Evolutionary conservation across 768 basidiomycete genomes (phyloP), one percentile per base, ranked within the genome.

Genomic region (Pleurotus citrinopileatus): DNA sequence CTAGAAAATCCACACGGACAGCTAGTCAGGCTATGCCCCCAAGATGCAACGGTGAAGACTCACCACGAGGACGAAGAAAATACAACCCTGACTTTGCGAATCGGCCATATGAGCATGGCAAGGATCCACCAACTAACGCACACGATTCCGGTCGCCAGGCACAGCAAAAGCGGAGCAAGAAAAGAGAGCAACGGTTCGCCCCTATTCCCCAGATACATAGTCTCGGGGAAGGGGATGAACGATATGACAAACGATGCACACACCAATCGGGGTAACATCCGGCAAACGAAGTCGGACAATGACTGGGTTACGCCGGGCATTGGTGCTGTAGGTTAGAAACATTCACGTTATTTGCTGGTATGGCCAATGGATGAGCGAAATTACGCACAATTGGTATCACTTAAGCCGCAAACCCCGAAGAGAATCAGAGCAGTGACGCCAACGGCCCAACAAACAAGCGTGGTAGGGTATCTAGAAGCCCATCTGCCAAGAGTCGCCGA

Each of bases 381-480:
- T 26, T 42, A 65, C 69, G 57, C 45, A 69, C 67, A 62, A 32
- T 57, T 61, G 27, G 57, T 52, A 53, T 75, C 73, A 27, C 61
- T 60, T 37, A 58, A 53, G n/a, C 65, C 65, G 82, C 80, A 84
- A 4, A 76, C 77, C 28, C 75, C 67, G 59, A 80, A 85, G 19
- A 89, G 52, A 0, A 86, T 61, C 13, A 89, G 59, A 3, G 79
- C 73, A 1, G 84, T 80, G n/a, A 91, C 68, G 3, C 89, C 92
- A 2, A 87, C 71, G 2, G 84, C 76, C 88, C 94, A 97, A 23
- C 80, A 79, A 2, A 86, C 72, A 0, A 90, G 61, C 2, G 85
- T 84, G 27, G 82, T 86, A 43, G 87, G 79, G 70, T 92, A 98
- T 20, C 96, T 77, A 15, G 84, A 72, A 1, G 84, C 83, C 66